Evolutionary conservation across 257 asterid genomes (phyloP).

Genomic region (Gentiana macrophylla): DNA sequence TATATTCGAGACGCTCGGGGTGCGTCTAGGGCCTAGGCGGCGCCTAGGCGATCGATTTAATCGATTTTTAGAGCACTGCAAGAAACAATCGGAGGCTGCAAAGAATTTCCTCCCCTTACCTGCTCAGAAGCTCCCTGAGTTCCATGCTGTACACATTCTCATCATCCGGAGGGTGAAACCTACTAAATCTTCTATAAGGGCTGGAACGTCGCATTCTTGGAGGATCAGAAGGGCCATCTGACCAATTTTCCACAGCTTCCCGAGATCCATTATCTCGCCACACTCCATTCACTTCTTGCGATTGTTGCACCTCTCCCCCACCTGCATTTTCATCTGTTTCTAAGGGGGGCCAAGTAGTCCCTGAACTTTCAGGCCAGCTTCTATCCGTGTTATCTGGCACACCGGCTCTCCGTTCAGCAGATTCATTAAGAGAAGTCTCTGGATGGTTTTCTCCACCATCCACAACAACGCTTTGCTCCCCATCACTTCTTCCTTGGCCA

Average conservation of each 20-base stretch:
- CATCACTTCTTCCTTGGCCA: conserved; percentile 34
- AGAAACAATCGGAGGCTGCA: not conserved
- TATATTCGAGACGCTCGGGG: too few relatives aligned
- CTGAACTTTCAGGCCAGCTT: conserved; percentile 38
- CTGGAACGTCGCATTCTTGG: conserved; percentile 59
- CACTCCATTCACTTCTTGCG: conserved; percentile 37
- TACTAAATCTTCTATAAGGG: conserved; percentile 41
- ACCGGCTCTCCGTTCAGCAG: conserved; percentile 32
- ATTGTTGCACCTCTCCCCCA: conserved; percentile 26
- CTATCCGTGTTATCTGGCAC: conserved; percentile 25
- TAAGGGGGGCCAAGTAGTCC: conserved; percentile 37
- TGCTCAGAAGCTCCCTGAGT: conserved; percentile 94
- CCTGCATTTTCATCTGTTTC: conserved; percentile 32
- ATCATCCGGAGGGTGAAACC: conserved; percentile 90
- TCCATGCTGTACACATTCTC: conserved; percentile 95
- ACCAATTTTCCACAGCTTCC: conserved; percentile 64
- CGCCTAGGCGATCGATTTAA: too few relatives aligned
- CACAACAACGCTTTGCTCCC: conserved; percentile 39
- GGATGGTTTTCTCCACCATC: conserved; percentile 31
- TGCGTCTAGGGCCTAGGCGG: too few relatives aligned
- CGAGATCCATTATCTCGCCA: conserved; percentile 51
- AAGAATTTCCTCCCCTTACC: conserved; percentile 26
- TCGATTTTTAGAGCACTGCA: too few relatives aligned
- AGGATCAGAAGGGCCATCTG: conserved; percentile 67
- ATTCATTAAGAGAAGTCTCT: conserved; percentile 21